Base-by-base conservation (phyloP, 495 filamentous ascomycete genomes). In the Xylaria sp. region DNA sequence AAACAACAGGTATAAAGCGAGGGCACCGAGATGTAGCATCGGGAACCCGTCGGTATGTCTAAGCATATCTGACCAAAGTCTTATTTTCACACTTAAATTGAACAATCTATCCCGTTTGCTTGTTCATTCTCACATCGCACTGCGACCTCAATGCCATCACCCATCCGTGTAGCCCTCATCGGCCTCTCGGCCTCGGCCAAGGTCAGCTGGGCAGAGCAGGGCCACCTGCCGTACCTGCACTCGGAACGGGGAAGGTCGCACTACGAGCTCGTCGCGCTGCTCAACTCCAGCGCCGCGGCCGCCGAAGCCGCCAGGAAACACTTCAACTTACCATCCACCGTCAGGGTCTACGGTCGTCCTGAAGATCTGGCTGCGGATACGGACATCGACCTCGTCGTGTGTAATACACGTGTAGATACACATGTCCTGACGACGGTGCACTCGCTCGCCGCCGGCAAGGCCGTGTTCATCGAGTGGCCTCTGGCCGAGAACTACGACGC, bases 401-500 rank as follows among this genome's bases (percentile, higher is more conserved):
- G 82, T 65, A 80, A 75, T 26, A 88, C 87, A 0, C 79, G 87
- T 5, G 87, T 89, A 0, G 87, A 89, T 57, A 80, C 79, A 12
- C 90, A 92, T 74, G 37, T 63, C 48, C 41, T 44, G 33, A 72
- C 71, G 0, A 74, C 69, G 6, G 73, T 58, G 19, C 85, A 87
- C 1, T 82, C 81, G 17, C 57, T 92, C 11, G 67, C 76, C 21
- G 87, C 87, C 0, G 87, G 87, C n/a, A 91, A 91, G 73, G 77
- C 81, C 41, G 85, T 87, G 15, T 90, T 80, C 66, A 81, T 87
- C 31, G 90, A 92, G 74, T 91, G 90, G 90, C 85, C 85, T 15
- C 77, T 88, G 0, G 82, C 80, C 0, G 71, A 81, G 35, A 73
- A 82, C 59, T 70, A 74, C 31, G 50, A 69, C 26, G 74, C 80